Conservation (phyloP, 495 filamentous ascomycete species). For the Pyronema omphalodes region DNA sequence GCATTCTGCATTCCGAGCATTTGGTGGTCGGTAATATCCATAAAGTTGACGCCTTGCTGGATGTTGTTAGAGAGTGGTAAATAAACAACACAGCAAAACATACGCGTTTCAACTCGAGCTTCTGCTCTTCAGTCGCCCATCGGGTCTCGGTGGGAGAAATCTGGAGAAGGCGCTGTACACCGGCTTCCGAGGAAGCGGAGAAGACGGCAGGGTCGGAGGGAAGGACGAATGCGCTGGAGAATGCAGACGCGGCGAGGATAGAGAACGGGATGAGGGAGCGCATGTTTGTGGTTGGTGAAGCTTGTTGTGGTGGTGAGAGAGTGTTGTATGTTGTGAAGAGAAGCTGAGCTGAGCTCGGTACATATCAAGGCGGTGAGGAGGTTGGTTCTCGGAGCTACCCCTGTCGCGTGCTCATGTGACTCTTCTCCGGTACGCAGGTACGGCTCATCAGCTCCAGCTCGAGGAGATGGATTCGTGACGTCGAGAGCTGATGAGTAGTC, state of each 20-base stretch:
- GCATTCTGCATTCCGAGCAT: slow-evolving; percentile 35
- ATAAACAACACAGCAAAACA: slow-evolving; percentile 19
- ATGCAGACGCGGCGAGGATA: slow-evolving; percentile 13
- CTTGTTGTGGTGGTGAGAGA: too few relatives aligned
- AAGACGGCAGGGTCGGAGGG: slow-evolving; percentile 1
- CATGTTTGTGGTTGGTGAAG: slow-evolving; percentile 9
- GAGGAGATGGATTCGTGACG: too few relatives aligned
- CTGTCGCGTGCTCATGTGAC: too few relatives aligned
- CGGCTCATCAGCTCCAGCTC: too few relatives aligned
- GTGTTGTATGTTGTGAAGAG: too few relatives aligned
- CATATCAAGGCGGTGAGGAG: too few relatives aligned
- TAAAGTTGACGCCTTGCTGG: slow-evolving; percentile 73
- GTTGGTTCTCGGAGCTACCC: too few relatives aligned
- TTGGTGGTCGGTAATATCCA: slow-evolving; percentile 69
- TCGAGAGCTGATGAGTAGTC: too few relatives aligned
- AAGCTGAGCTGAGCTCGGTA: too few relatives aligned
- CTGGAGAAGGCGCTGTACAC: slow-evolving; percentile 60
- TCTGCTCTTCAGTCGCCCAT: slow-evolving; percentile 88
- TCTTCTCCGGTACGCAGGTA: too few relatives aligned
- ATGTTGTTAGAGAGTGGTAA: not conserved
- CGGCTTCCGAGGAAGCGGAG: slow-evolving; percentile 12
- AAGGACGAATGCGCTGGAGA: slow-evolving; percentile 15
- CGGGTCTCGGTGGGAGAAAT: slow-evolving; percentile 61
- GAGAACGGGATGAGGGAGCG: slow-evolving; percentile 16
- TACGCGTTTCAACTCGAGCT: slow-evolving; percentile 78